These are phyloP conservation scores for Aspergillus sojae DNA, from an alignment of 2,329 filamentous ascomycete genomes.

Conservation along the genomic window DNA sequence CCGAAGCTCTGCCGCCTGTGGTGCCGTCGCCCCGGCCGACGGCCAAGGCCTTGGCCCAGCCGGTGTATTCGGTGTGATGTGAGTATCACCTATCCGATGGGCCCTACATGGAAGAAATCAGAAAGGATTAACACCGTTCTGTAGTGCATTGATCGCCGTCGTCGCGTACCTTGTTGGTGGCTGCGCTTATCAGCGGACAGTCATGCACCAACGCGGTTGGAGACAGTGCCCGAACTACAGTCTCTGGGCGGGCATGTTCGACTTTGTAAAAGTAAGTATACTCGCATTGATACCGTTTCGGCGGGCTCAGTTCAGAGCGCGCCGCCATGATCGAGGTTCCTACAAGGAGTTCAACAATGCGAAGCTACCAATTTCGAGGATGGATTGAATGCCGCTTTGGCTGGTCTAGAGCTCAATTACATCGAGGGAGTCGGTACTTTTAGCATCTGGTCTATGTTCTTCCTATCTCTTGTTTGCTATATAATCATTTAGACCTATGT, in stretches of 20 bases:
- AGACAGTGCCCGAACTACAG: slow-evolving; percentile 91
- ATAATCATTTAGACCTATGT: slow-evolving; percentile 9
- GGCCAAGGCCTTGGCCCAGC: slow-evolving; percentile 64
- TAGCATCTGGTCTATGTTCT: slow-evolving; percentile 10
- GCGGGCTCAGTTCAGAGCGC: slow-evolving; percentile 30
- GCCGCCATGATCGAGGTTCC: slow-evolving; percentile 18
- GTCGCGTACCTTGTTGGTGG: slow-evolving; percentile 89
- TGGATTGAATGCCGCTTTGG: slow-evolving; percentile 37
- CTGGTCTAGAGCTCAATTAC: slow-evolving; percentile 24
- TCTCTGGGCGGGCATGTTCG: slow-evolving; percentile 85
- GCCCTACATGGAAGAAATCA: neutral
- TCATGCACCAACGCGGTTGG: slow-evolving; percentile 93
- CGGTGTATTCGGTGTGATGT: slow-evolving; percentile 87
- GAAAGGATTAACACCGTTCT: neutral
- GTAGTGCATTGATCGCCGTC: slow-evolving; percentile 66
- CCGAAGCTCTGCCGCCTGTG: slow-evolving; percentile 83
- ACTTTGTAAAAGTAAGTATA: slow-evolving; percentile 75
- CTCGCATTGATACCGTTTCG: slow-evolving; percentile 42
- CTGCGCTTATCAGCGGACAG: slow-evolving; percentile 92
- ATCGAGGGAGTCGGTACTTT: slow-evolving; percentile 11
- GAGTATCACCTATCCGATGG: slow-evolving; percentile 46
- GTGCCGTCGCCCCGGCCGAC: slow-evolving; percentile 62
- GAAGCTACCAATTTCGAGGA: slow-evolving; percentile 35
- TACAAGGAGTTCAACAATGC: slow-evolving; percentile 26
- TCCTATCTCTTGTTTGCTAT: slow-evolving; percentile 8